Conservation (phyloP, 202 grass and related monocot species). For the Panicum hallii region DNA sequence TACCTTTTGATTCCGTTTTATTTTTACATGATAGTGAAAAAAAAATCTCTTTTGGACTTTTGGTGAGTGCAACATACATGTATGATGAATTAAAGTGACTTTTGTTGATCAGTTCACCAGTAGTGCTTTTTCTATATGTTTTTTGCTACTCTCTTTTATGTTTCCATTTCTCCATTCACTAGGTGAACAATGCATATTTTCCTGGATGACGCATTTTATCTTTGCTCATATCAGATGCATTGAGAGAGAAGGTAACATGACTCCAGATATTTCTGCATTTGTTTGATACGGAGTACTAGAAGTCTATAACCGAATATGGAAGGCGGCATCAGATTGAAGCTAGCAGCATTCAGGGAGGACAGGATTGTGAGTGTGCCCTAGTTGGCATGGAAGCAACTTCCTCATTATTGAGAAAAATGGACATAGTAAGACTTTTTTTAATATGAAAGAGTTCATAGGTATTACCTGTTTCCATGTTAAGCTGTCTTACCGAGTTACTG, state of each 20-base stretch:
- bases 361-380: neutral
- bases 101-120: neutral
- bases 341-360: neutral
- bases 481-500: neutral
- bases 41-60: neutral
- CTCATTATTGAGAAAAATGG: neutral
- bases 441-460: neutral
- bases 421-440: neutral
- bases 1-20: neutral
- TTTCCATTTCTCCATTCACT: constrained; percentile 14
- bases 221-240: constrained; percentile 35
- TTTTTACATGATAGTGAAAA: neutral
- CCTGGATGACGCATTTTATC: constrained; percentile 8
- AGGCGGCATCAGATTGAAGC: neutral
- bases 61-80: constrained; percentile 10
- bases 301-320: neutral
- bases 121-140: neutral
- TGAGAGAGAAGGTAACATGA: constrained; percentile 59
- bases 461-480: neutral
- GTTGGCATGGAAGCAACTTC: neutral
- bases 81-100: constrained; percentile 16
- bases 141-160: neutral
- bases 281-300: neutral
- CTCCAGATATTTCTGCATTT: constrained; percentile 25
- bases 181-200: neutral